Conservation (phyloP, 805 yeast genomes). For the Yarrowia porcina region DNA sequence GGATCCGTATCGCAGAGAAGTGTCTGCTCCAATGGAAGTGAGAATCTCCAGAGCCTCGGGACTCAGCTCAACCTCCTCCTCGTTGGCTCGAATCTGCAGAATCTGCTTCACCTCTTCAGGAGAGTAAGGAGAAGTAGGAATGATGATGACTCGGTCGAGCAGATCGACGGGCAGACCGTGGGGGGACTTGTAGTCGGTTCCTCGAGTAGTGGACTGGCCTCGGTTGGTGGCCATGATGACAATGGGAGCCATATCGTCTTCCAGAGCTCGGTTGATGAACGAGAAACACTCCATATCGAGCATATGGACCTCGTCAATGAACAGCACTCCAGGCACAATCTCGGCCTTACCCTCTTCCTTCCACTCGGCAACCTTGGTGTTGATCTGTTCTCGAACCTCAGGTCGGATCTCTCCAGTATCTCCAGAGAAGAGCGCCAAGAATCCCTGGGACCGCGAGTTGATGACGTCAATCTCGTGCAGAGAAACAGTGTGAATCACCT, state of each 20-base stretch:
- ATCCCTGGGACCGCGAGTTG: conserved; percentile 96
- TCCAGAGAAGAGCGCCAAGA: conserved; percentile 89
- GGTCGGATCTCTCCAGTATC: conserved; percentile 97
- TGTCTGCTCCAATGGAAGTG: conserved; percentile 85
- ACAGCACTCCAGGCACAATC: conserved; percentile 94
- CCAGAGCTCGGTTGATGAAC: conserved; percentile 91
- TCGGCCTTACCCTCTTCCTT: conserved; percentile 97
- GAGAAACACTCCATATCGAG: conserved; percentile 95
- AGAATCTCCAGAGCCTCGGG: conserved; percentile 81
- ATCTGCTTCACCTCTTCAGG: conserved; percentile 84
- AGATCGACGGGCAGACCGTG: conserved; percentile 97
- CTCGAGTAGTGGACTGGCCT: conserved; percentile 90
- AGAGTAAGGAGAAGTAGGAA: conserved; percentile 75
- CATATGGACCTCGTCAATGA: conserved; percentile 98
- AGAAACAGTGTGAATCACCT: conserved; percentile 96
- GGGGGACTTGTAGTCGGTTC: conserved; percentile 89
- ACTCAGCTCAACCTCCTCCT: conserved; percentile 84
- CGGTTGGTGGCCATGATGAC: conserved; percentile 98
- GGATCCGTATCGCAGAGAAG: conserved; percentile 88
- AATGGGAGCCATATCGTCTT: conserved; percentile 94
- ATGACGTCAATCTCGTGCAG: conserved; percentile 97
- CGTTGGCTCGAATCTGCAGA: conserved; percentile 83
- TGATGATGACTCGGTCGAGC: conserved; percentile 88
- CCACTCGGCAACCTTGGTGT: conserved; percentile 96
- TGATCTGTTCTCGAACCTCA: conserved; percentile 94